These are phyloP conservation scores for Fraxinus baroniana DNA, from an alignment of 305 asterid species.

Conservation along the genomic window DNA sequence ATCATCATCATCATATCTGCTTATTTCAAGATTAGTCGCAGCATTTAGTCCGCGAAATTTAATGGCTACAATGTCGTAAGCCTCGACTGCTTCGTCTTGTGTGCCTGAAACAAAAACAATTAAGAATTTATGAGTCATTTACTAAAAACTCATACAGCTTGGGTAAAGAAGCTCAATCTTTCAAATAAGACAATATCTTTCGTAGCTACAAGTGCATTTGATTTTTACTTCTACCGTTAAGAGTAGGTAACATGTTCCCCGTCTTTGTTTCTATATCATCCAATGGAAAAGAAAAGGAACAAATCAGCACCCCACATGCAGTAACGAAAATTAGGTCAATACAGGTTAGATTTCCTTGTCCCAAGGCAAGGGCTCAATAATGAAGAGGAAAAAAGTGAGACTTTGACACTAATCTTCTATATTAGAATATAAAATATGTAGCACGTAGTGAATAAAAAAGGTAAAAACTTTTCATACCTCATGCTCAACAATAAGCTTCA, in stretches of 20 bases:
- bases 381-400: slow-evolving; percentile 4
- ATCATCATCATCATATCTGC: too few relatives aligned
- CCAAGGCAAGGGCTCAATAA: not conserved
- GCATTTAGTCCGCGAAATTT: too few relatives aligned
- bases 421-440: not conserved
- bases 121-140: too few relatives aligned
- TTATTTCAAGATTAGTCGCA: too few relatives aligned
- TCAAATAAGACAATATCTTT: slow-evolving; percentile 72
- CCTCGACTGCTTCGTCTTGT: too few relatives aligned
- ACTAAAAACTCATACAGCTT: too few relatives aligned
- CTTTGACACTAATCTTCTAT: not conserved
- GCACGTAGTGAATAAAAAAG: not conserved
- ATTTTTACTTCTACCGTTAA: not conserved
- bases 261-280: not conserved
- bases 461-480: slow-evolving; percentile 42
- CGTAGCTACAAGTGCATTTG: not conserved
- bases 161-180: slow-evolving; percentile 64
- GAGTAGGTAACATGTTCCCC: not conserved
- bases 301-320: not conserved
- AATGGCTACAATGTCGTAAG: too few relatives aligned
- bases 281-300: not conserved
- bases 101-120: too few relatives aligned
- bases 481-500: slow-evolving; percentile 71
- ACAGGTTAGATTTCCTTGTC: not conserved
- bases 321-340: not conserved